phyloP scores from a whole-genome alignment of 441 rosid species.

The Adansonia grandidieri region DNA sequence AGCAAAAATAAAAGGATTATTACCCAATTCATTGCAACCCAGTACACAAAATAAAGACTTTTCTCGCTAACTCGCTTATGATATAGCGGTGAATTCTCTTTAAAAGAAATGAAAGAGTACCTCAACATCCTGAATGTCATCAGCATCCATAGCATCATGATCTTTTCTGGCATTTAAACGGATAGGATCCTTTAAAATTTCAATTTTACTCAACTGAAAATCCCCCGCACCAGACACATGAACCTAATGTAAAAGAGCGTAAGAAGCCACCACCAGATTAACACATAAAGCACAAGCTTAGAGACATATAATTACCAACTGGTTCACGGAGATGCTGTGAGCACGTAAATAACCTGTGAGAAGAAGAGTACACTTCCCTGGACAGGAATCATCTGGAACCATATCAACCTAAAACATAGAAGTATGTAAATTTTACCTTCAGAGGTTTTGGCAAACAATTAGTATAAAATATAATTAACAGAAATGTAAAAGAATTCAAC shows the following conservation, averaged over 20 bases:
- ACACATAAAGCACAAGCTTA: conserved; percentile 28
- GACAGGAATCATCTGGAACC: conserved; percentile 51
- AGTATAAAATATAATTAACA: background rate
- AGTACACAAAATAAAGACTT: background rate
- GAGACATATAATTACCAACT: conserved; percentile 63
- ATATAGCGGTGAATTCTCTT: background rate
- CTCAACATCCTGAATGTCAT: conserved; percentile 57
- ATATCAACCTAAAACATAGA: conserved; percentile 54
- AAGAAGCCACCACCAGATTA: conserved; percentile 27
- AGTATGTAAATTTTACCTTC: background rate
- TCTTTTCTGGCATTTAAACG: conserved; percentile 72
- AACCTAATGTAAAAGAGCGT: conserved; percentile 50
- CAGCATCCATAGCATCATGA: conserved; percentile 72
- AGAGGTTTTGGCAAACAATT: background rate
- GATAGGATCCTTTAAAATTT: conserved; percentile 75
- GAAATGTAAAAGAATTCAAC: conserved; percentile 7
- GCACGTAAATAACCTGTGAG: conserved; percentile 83
- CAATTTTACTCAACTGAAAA: conserved; percentile 80
- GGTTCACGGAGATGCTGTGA: conserved; percentile 77
- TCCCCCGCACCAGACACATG: conserved; percentile 95
- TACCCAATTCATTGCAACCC: conserved; percentile 13
- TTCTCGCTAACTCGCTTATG: conserved; percentile 5
- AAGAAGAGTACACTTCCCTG: conserved; percentile 65
- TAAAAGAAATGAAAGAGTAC: conserved; percentile 36
- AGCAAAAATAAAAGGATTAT: background rate